Evolutionary conservation across 306 rosid species (phyloP), one percentile per base, ranked within the genome.

Genomic region (Spatholobus suberectus): DNA sequence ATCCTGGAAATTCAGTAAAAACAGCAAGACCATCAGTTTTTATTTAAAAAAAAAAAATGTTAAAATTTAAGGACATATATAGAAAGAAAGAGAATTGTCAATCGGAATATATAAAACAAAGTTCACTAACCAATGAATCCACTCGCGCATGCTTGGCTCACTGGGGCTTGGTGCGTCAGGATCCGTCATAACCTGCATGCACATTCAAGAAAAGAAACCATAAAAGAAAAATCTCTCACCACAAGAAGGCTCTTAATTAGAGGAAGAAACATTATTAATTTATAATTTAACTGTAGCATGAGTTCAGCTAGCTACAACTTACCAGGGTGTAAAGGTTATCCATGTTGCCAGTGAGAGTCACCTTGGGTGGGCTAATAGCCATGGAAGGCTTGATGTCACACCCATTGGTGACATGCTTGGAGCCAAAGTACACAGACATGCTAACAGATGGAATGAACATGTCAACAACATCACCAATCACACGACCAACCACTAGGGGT

Each of bases 131-230:
- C 99, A 95, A 26, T 95, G 99, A 21, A 95, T 89, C 90, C 89
- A 92, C 76, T 93, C 98, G 0, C 97, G 89, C 97, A 92, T 88
- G 89, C 70, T 90, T 6, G 99, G 99, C 66, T 95, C 99, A 38
- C 99, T 95, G 2, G 99, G 99, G 27, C 98, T 95, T 0, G 99
- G 99, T 9, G 99, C 98, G 69, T 95, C 98, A 0, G 99, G 99
- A 47, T 95, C 98, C 0, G 93, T 92, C 99, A 95, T 90, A n/a
- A 95, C 90, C 99, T 95, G 87, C 88, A 47, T 43, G 65, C 73
- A 80, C 3, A 32, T 27, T 23, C 9, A 54, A 27, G 23, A 52
- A 68, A 43, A 18, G 18, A 26, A 2, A 4, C 1, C 20, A 49
- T 14, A 32, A 20, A 47, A 11, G 20, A 7, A 4, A 0, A 3